Base-by-base conservation (phyloP, 805 yeast genomes). In the Hanseniaspora occidentalis region DNA sequence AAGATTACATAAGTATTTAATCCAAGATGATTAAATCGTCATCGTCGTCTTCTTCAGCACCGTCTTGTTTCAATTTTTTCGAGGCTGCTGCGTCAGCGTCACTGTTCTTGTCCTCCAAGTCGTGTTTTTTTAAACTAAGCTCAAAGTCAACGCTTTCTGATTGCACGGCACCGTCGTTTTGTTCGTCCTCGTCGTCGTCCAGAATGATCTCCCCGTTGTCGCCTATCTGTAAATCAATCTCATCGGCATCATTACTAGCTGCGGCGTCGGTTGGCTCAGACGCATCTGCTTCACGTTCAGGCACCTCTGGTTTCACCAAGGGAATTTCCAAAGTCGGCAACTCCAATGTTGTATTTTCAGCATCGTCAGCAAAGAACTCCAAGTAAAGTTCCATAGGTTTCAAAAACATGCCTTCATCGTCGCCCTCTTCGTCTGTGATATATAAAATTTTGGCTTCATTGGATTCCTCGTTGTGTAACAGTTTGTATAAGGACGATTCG, bases 361-460 rank as follows among this genome's bases (percentile, higher is more conserved):
- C 20, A 8, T 38, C 43, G 7, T 50, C 45, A 10, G 38, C 38
- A 23, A 52, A 53, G 13, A 50, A 45, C 9, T 59, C 61, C 7
- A 79, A 53, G 47, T 74, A 76, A 35, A 85, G 64, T 49, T 84
- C 89, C 29, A 79, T 62, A 34, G 75, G 71, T 47, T 75, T 79
- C 35, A 70, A 59, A 25, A 57, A 42, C 43, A 44, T 46, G 8
- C 45, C 49, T 8, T 43, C 40, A 7, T 50, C 57, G 23, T 47
- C 61, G 46, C 83, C 95, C 31, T 76, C 79, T 40, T 89, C 95
- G 58, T 92, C 98, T 36, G 79, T 75, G 14, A 92, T 67, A 1
- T 79, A 70, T 13, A 92, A 31, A 17, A 79, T 65, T 17, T 76
- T 70, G n/a, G 89, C 92, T 6, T 27, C 22, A 23, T 31, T 13